phyloP scores from a whole-genome alignment of 2,329 filamentous ascomycete species.

The Colletotrichum orchidophilum region DNA sequence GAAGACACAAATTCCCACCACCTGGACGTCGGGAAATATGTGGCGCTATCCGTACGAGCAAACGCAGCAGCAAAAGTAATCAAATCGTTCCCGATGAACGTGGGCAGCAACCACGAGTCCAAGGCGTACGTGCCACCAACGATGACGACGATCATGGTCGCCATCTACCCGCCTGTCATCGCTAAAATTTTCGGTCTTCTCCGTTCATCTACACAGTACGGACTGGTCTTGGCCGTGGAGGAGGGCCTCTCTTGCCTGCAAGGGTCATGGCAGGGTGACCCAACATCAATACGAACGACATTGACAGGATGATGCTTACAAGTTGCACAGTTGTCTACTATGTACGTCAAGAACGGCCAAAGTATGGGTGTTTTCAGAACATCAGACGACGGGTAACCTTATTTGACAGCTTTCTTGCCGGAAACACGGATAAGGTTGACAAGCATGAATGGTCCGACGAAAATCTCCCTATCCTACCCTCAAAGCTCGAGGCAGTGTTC shows the following conservation, averaged over 20 bases:
- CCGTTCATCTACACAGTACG: not conserved
- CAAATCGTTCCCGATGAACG: not conserved
- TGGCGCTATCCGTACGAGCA: not conserved
- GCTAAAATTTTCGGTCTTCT: slow-evolving; percentile 10
- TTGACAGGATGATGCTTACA: slow-evolving; percentile 19
- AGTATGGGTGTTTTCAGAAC: not conserved
- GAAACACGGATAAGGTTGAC: not conserved
- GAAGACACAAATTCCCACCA: not conserved
- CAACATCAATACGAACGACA: not conserved
- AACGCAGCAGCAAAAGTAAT: not conserved
- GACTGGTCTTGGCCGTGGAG: slow-evolving; percentile 6
- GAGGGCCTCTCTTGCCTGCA: not conserved
- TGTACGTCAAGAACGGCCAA: not conserved
- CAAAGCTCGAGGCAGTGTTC: not conserved
- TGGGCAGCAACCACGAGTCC: not conserved
- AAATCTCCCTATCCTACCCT: not conserved
- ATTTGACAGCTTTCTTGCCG: not conserved
- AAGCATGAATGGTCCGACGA: not conserved
- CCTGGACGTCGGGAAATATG: not conserved
- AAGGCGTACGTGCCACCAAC: not conserved
- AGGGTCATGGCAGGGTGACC: slow-evolving; percentile 3
- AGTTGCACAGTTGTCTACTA: not conserved
- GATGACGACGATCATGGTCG: not conserved
- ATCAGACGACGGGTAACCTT: slow-evolving; percentile 20
- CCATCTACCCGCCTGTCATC: not conserved